Base-by-base conservation (phyloP, 129 eudicot genomes). In the Flaveria sonorensis region DNA sequence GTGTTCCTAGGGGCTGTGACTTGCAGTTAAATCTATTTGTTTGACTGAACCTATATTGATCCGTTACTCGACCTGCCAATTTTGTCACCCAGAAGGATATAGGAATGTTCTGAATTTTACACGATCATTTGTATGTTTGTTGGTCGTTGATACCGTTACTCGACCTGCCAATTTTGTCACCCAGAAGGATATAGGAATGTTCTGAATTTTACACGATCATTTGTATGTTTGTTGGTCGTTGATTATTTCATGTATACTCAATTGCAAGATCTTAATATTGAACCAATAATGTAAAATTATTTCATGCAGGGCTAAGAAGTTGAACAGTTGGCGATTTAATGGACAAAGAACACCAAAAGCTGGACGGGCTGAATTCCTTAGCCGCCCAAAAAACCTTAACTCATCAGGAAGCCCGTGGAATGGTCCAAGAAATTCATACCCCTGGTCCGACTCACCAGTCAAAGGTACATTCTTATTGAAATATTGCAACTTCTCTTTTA, bases 331-430 rank as follows among this genome's bases (percentile, higher is more conserved):
- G 69, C 20, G 1, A 7, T 88, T 77, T 28, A 28, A 16, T 69
- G 48, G 70, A 76, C 70, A 74, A 71, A 71, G 77, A 59, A 79
- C 76, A 51, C 81, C 77, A 48, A 83, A 78, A 51, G 79, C 75
- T 6, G 81, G 83, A 46, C 88, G 85, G 26, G 81, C 89, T 28
- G 96, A 90, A 77, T 93, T 90, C 73, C 77, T 87, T 45, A 90
- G 95, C 69, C 86, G 85, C 77, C 73, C 89, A 46, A 83, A 82
- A 66, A 85, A 67, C 75, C 36, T 4, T 30, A 62, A 75, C 19
- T 79, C 86, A 28, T 73, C 11, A 47, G 82, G 89, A 73, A 84
- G 50, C 74, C 77, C 79, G 3, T 75, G 67, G 81, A 84, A 53
- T 28, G 75, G 77, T 75, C 77, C 86, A 32, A 78, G 67, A 47